A percentile compares a stretch with the other conserved stretches of the same genome.
These are phyloP conservation scores for Lippia alba DNA, from an alignment of 305 asterid species.

Conservation along the genomic window DNA sequence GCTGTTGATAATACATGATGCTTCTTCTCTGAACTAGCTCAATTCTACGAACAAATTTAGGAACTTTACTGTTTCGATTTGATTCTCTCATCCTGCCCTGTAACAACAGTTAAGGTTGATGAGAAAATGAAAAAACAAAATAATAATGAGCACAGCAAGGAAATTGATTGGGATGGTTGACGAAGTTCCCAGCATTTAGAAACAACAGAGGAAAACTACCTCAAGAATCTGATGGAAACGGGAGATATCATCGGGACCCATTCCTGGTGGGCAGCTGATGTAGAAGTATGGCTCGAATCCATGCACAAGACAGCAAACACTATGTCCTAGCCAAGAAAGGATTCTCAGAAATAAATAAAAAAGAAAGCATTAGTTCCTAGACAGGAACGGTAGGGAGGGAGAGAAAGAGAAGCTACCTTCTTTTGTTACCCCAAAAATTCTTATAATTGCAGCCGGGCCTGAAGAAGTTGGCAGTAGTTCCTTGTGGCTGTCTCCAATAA, in stretches of 20 bases:
- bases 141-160: constrained; percentile 11
- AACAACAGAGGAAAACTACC: constrained; percentile 47
- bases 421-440: constrained; percentile 89
- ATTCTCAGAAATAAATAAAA: constrained; percentile 19
- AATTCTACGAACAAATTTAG: constrained; percentile 75
- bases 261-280: constrained; percentile 89
- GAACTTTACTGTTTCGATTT: constrained; percentile 70
- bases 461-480: constrained; percentile 71
- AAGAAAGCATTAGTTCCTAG: constrained; percentile 13
- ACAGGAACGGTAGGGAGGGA: constrained; percentile 16
- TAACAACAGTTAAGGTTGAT: constrained; percentile 39
- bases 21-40: constrained; percentile 87
- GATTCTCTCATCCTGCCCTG: constrained; percentile 92
- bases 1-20: constrained; percentile 94
- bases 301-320: constrained; percentile 94
- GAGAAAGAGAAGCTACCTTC: constrained; percentile 70
- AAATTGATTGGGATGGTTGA: constrained; percentile 20
- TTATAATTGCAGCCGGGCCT: constrained; percentile 85
- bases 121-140: constrained; percentile 16
- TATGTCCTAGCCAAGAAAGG: constrained; percentile 70
- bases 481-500: constrained; percentile 82
- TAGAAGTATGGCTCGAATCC: constrained; percentile 98
- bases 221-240: constrained; percentile 89
- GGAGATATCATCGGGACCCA: constrained; percentile 98
- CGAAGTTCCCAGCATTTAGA: constrained; percentile 16